These are phyloP conservation scores for Chrysanthemum lavandulifolium DNA, from an alignment of 129 eudicot species.

Conservation along the genomic window DNA sequence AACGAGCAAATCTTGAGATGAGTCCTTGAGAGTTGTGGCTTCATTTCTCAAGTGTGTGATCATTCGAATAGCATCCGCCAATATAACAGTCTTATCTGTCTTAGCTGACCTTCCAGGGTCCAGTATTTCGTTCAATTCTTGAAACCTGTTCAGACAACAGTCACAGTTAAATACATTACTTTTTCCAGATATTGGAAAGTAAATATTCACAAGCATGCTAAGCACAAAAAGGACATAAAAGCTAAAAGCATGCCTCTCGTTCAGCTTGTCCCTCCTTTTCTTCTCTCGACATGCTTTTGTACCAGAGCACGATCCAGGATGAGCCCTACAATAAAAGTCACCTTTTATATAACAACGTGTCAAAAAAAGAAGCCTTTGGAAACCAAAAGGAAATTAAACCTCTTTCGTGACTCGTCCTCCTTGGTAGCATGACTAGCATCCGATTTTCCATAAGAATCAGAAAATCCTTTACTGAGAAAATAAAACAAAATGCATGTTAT, in stretches of 20 bases:
- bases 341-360: neutral
- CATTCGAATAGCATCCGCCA: constrained; percentile 69
- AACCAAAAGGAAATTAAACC: constrained; percentile 26
- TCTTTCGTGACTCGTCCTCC: constrained; percentile 57
- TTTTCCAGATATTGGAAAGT: neutral
- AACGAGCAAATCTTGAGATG: constrained; percentile 41
- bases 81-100: constrained; percentile 59
- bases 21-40: constrained; percentile 56
- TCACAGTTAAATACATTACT: constrained; percentile 3
- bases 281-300: constrained; percentile 84
- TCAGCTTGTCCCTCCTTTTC: constrained; percentile 65
- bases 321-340: constrained; percentile 36
- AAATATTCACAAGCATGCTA: constrained; percentile 13
- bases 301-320: constrained; percentile 45
- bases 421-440: constrained; percentile 21
- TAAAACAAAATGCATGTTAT: neutral
- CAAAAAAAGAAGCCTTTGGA: neutral
- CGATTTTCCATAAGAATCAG: constrained; percentile 38
- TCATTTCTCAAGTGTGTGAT: constrained; percentile 62
- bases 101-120: constrained; percentile 75
- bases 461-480: constrained; percentile 44
- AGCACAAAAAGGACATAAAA: neutral
- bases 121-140: constrained; percentile 57
- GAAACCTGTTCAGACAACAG: constrained; percentile 51
- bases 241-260: constrained; percentile 50